These are phyloP conservation scores for Brachypodium distachyon DNA, from an alignment of 202 grass and related monocot species.

Conservation along the genomic window DNA sequence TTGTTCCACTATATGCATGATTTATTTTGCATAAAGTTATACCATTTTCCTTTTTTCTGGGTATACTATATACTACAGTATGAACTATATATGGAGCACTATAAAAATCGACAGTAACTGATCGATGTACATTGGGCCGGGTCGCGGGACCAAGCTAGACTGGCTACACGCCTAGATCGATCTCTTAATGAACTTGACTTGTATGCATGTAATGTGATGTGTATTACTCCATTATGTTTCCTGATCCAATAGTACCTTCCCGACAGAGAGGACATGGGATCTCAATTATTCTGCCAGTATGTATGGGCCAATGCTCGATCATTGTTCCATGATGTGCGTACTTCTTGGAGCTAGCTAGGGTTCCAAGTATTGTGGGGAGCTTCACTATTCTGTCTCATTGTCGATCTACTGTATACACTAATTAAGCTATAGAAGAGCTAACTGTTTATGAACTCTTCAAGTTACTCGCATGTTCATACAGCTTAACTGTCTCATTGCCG, in stretches of 20 bases:
- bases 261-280: not conserved
- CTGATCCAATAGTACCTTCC: constrained; percentile 20
- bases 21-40: no score
- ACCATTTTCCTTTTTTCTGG: no score
- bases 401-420: not conserved
- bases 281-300: constrained; percentile 15
- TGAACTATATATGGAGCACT: no score
- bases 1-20: no score
- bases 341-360: not conserved
- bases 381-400: not conserved
- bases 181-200: not conserved
- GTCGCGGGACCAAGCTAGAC: no score
- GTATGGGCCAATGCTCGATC: constrained; percentile 14
- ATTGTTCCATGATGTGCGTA: not conserved
- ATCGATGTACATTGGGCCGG: not conserved
- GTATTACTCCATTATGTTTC: not conserved
- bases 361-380: not conserved
- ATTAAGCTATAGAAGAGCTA: not conserved
- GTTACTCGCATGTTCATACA: not conserved
- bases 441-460: not conserved
- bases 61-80: not conserved
- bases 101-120: no score
- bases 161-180: not conserved
- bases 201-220: not conserved
- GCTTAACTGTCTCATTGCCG: no score